Evolutionary conservation across 208 protist genomes (phyloP).

Genomic region (Naegleria gruberi): DNA sequence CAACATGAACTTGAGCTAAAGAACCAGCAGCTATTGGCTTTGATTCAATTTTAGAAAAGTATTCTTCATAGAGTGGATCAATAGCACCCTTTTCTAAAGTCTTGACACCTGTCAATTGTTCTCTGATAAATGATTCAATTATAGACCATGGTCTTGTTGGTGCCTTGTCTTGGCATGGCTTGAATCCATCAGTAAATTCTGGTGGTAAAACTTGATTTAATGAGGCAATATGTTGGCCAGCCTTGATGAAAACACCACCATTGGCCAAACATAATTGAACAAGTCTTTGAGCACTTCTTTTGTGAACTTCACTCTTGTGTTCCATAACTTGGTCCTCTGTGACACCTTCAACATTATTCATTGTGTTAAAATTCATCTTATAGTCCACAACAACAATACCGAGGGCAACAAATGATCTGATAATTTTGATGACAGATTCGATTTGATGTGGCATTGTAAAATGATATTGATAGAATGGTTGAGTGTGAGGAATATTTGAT

Average conservation of each 20-base stretch:
- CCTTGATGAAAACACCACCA: constrained; percentile 86
- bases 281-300: neutral
- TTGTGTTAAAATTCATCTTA: no score
- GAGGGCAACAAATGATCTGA: no score
- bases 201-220: constrained; percentile 78
- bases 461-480: no score
- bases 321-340: neutral
- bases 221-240: constrained; percentile 82
- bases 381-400: no score
- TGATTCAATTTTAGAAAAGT: constrained; percentile 70
- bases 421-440: no score
- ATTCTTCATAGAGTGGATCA: neutral
- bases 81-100: constrained; percentile 19
- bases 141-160: constrained; percentile 25
- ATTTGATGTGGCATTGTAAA: no score
- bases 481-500: no score
- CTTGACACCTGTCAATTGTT: constrained; percentile 31
- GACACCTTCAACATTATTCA: no score
- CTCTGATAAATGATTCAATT: constrained; percentile 35
- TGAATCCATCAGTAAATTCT: constrained; percentile 57
- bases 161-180: constrained; percentile 49
- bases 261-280: constrained; percentile 21
- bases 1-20: constrained; percentile 82
- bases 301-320: neutral
- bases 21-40: constrained; percentile 81